Conservation (phyloP, 441 rosid species). For the Codiaeum variegatum region DNA sequence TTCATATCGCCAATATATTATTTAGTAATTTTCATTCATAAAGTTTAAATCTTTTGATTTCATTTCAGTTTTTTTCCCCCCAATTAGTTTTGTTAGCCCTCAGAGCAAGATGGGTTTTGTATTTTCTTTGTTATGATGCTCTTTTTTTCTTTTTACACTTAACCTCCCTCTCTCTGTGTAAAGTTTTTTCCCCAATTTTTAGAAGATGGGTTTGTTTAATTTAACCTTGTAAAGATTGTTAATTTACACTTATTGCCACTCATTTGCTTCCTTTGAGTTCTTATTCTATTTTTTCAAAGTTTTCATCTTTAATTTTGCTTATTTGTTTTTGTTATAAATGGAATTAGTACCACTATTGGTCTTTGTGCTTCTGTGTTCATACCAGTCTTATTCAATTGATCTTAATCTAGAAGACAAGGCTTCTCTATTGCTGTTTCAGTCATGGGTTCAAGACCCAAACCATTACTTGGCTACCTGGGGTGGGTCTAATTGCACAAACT, state of each 20-base stretch:
- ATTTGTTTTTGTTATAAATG: slow-evolving; percentile 24
- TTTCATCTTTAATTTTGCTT: neutral
- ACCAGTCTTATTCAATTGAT: slow-evolving; percentile 36
- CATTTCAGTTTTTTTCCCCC: neutral
- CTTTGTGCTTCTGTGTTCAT: slow-evolving; percentile 29
- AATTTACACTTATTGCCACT: neutral
- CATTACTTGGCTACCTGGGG: slow-evolving; percentile 55
- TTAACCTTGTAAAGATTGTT: neutral
- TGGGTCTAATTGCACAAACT: slow-evolving; percentile 58
- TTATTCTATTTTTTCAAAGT: neutral
- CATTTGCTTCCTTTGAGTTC: neutral
- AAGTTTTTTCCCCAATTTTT: neutral
- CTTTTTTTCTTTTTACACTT: neutral
- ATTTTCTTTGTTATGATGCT: neutral
- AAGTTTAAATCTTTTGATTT: neutral
- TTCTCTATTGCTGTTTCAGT: slow-evolving; percentile 51
- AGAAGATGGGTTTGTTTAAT: neutral
- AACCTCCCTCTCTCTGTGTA: neutral
- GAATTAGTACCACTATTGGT: slow-evolving; percentile 26
- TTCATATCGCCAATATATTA: neutral
- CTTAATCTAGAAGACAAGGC: slow-evolving; percentile 55
- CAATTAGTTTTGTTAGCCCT: neutral
- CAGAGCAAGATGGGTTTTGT: neutral
- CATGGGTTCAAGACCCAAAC: slow-evolving; percentile 47
- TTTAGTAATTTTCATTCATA: neutral